Conservation (phyloP, 177 flowering plant species). For the Vitis hybrid region DNA sequence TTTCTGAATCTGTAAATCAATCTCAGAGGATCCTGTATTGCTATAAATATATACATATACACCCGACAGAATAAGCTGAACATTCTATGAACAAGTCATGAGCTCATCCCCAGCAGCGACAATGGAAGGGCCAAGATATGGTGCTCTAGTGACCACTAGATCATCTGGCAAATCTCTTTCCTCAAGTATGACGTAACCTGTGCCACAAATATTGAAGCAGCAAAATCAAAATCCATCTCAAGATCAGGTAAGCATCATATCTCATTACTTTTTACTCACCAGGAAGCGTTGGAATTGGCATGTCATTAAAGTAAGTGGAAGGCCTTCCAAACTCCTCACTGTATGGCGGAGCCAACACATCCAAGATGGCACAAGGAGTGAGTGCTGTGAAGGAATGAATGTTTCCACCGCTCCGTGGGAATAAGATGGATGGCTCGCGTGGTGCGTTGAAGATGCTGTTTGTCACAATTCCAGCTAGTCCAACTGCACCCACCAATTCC, state of each 20-base stretch:
- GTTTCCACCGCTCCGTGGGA: conserved; percentile 48
- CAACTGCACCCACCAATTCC: conserved; percentile 10
- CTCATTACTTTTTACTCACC: conserved; percentile 6
- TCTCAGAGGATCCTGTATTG: too few species aligned
- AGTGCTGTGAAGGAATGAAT: conserved; percentile 46
- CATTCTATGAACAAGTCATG: background rate
- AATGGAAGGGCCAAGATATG: conserved; percentile 30
- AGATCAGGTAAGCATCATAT: too few species aligned
- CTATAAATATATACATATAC: too few species aligned
- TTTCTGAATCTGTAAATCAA: too few species aligned
- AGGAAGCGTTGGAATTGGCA: conserved; percentile 29
- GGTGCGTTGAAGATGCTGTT: conserved; percentile 33
- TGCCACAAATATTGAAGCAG: background rate
- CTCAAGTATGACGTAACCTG: conserved; percentile 33
- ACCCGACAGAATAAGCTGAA: too few species aligned
- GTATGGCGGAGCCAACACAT: conserved; percentile 51
- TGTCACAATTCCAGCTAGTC: conserved; percentile 26
- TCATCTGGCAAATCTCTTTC: conserved; percentile 32
- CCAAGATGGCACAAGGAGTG: conserved; percentile 50
- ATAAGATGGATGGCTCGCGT: conserved; percentile 35
- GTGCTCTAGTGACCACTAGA: conserved; percentile 21
- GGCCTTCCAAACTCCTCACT: conserved; percentile 39
- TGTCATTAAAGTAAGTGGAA: conserved; percentile 37
- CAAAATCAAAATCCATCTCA: background rate
- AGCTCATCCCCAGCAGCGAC: background rate